phyloP scores from a whole-genome alignment of 2,329 filamentous ascomycete genomes.

The Domatiomyces globalis region DNA sequence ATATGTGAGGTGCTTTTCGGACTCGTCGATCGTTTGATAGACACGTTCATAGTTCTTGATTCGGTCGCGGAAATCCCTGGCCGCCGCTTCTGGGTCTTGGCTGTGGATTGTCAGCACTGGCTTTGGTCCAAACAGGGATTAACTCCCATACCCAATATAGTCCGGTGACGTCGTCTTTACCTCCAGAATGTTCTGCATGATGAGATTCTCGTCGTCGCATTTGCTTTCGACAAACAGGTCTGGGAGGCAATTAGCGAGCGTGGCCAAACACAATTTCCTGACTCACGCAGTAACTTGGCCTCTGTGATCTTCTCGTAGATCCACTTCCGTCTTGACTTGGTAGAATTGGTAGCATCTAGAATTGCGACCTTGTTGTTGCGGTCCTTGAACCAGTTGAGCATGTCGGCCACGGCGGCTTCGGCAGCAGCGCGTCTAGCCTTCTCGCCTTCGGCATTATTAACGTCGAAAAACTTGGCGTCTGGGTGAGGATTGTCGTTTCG shows the following conservation, averaged over 20 bases:
- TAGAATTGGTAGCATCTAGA: slow-evolving; percentile 92
- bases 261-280: not conserved
- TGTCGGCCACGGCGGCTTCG: slow-evolving; percentile 81
- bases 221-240: slow-evolving; percentile 94
- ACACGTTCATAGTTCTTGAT: slow-evolving; percentile 97
- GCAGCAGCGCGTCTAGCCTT: slow-evolving; percentile 74
- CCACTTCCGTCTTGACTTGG: slow-evolving; percentile 78
- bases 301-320: slow-evolving; percentile 65
- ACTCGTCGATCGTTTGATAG: slow-evolving; percentile 82
- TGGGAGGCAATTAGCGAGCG: slow-evolving; percentile 1
- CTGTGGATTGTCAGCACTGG: slow-evolving; percentile 31
- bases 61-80: slow-evolving; percentile 79
- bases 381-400: slow-evolving; percentile 79
- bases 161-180: slow-evolving; percentile 96
- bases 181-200: slow-evolving; percentile 96
- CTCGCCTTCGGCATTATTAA: slow-evolving; percentile 77
- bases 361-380: slow-evolving; percentile 75
- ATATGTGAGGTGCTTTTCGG: slow-evolving; percentile 80
- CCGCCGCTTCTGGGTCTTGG: slow-evolving; percentile 83
- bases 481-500: slow-evolving; percentile 81
- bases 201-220: slow-evolving; percentile 87
- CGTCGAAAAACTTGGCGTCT: slow-evolving; percentile 89
- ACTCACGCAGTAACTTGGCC: slow-evolving; percentile 53
- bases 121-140: not conserved
- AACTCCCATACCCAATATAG: slow-evolving; percentile 43